Percentiles rank a stretch among this genome's conserved stretches.
Evolutionary conservation across 164 flowering plant genomes (phyloP).

Genomic region (Litsea cubeba): DNA sequence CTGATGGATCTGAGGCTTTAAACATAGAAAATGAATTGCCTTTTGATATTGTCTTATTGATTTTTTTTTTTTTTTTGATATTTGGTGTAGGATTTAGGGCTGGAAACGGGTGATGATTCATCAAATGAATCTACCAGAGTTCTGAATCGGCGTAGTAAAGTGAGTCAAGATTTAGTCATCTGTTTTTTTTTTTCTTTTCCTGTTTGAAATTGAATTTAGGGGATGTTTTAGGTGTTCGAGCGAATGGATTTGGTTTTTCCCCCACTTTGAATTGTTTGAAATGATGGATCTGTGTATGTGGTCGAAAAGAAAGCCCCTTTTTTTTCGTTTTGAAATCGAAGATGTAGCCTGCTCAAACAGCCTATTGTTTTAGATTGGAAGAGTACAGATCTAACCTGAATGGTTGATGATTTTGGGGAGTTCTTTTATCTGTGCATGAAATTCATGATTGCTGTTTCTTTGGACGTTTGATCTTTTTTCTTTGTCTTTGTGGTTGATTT

Average conservation of each 20-base stretch:
- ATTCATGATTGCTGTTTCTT: too few relatives aligned
- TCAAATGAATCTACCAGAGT: slow-evolving; percentile 27
- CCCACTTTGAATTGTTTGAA: not conserved
- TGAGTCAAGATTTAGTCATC: slow-evolving; percentile 17
- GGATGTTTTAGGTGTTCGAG: not conserved
- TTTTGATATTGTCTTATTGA: not conserved
- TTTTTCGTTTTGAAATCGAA: not conserved
- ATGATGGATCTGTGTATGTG: not conserved
- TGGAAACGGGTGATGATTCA: slow-evolving; percentile 26
- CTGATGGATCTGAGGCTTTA: not conserved
- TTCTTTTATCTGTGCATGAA: too few relatives aligned
- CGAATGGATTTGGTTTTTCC: not conserved
- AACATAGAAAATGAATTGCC: not conserved
- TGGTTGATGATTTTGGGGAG: not conserved
- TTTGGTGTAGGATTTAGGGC: slow-evolving; percentile 23
- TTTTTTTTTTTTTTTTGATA: not conserved
- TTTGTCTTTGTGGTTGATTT: not conserved
- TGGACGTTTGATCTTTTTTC: too few relatives aligned
- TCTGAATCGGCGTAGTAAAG: slow-evolving; percentile 81
- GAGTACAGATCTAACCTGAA: not conserved
- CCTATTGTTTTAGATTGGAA: not conserved
- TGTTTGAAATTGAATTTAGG: not conserved
- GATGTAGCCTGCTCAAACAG: not conserved
- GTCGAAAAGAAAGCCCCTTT: too few relatives aligned
- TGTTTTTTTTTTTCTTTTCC: not conserved